Base-by-base conservation (phyloP, 345 rosid species). In the Citrus medica region DNA sequence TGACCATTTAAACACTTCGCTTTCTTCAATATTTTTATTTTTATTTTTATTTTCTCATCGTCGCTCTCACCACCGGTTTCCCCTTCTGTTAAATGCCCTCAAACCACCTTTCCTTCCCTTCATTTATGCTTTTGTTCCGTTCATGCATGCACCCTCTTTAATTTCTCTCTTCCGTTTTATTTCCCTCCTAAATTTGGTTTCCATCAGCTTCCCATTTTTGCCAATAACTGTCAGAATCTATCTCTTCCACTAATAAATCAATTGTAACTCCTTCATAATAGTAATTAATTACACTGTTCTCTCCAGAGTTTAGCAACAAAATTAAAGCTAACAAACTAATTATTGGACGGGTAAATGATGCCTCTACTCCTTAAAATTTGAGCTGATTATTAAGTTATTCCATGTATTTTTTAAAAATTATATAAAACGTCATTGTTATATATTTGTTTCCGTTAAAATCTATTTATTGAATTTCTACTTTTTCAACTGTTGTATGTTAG, bases 91-190 rank as follows among this genome's bases (percentile, higher is more conserved):
- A 59, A 88, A 87, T 84, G 92, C 86, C 76, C 83, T 73, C 88
- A 87, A 85, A 82, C 90, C 86, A 86, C 89, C 87, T 74, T 84
- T 76, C 56, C 81, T 82, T 82, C 70, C 80, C 73, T 81, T 82
- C 88, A 82, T 86, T 83, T 82, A 83, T 85, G 80, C 74, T 74
- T 62, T 61, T 74, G 4, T 24, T 46, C 53, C 56, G 37, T 73
- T 32, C 65, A 55, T 35, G 30, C n/a, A 33, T 13, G 61, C 30
- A 9, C 38, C 24, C 2, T 42, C 46, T 10, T 75, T 40, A 5
- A 19, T 69, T 27, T 8, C 33, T 63, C 40, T 22, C 37, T 35
- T 25, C 48, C 38, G 30, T 42, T 33, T n/a, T 37, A 7, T 38
- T 14, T 14, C 12, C 2, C 74, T 56, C 55, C 16, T 8, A 32